Conservation (phyloP, 108 stramenopile genomes). For the Skeletonema marinoi region DNA sequence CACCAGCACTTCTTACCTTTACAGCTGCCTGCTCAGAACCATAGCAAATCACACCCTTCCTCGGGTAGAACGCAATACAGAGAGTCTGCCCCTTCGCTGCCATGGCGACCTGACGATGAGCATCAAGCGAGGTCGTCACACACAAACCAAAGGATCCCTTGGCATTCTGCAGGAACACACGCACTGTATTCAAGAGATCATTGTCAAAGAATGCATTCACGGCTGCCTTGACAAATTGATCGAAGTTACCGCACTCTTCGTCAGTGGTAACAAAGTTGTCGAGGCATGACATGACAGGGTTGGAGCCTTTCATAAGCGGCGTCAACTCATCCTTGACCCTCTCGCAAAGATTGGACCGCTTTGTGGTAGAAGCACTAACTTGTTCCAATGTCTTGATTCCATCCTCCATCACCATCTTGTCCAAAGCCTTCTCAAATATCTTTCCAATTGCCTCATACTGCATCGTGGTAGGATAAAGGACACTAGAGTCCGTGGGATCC, state of each 20-base stretch:
- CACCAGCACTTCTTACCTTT: too few species aligned
- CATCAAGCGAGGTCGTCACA: too few species aligned
- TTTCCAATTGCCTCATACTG: conserved; percentile 53
- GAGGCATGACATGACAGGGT: neutral
- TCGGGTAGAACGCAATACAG: too few species aligned
- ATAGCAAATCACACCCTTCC: too few species aligned
- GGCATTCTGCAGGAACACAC: conserved; percentile 61
- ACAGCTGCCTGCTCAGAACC: too few species aligned
- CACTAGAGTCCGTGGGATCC: neutral
- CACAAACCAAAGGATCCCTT: too few species aligned
- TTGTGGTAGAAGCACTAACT: neutral
- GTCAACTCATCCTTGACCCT: neutral
- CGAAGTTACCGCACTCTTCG: conserved; percentile 7
- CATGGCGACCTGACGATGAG: too few species aligned
- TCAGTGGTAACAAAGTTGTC: conserved; percentile 7
- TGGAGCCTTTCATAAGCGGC: neutral
- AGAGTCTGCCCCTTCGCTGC: too few species aligned
- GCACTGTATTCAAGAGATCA: conserved; percentile 56
- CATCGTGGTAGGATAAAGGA: conserved; percentile 38
- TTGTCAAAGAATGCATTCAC: conserved; percentile 73
- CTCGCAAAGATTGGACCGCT: neutral
- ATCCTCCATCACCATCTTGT: conserved; percentile 10
- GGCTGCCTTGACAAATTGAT: conserved; percentile 19
- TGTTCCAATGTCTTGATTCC: conserved; percentile 10
- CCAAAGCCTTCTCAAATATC: conserved; percentile 56